Percentiles rank a stretch among this genome's conserved stretches.
phyloP scores from a whole-genome alignment of 257 asterid species.

The Leonotis leonurus region DNA sequence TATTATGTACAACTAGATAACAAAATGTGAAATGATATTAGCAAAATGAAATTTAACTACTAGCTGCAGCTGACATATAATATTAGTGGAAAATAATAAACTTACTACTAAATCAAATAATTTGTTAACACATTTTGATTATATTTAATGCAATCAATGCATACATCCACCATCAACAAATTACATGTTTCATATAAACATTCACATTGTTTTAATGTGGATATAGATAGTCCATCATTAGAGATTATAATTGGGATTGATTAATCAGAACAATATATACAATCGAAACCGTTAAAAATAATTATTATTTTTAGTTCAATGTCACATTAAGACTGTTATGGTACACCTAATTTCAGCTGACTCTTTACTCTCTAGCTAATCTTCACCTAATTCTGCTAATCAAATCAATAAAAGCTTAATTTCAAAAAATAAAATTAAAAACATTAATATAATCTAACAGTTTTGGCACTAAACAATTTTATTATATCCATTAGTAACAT shows the following conservation, averaged over 20 bases:
- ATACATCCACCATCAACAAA: neutral
- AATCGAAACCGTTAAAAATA: constrained; percentile 26
- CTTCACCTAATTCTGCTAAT: too few relatives aligned
- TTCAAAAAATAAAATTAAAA: too few relatives aligned
- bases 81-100: too few relatives aligned
- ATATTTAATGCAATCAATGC: neutral
- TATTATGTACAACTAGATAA: too few relatives aligned
- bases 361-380: constrained; percentile 11
- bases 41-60: too few relatives aligned
- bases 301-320: neutral
- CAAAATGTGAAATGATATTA: too few relatives aligned
- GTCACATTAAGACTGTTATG: constrained; percentile 16
- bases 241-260: neutral
- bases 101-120: too few relatives aligned
- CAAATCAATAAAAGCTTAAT: neutral
- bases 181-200: neutral
- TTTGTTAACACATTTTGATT: too few relatives aligned
- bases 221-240: neutral
- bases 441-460: neutral
- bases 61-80: too few relatives aligned
- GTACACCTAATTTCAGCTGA: constrained; percentile 35
- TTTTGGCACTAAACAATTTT: constrained; percentile 2
- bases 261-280: constrained; percentile 11
- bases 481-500: constrained; percentile 18
- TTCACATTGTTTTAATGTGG: neutral